Conservation (phyloP, 2,329 filamentous ascomycete genomes). For the Teratosphaeria pseudoeucalypti region DNA sequence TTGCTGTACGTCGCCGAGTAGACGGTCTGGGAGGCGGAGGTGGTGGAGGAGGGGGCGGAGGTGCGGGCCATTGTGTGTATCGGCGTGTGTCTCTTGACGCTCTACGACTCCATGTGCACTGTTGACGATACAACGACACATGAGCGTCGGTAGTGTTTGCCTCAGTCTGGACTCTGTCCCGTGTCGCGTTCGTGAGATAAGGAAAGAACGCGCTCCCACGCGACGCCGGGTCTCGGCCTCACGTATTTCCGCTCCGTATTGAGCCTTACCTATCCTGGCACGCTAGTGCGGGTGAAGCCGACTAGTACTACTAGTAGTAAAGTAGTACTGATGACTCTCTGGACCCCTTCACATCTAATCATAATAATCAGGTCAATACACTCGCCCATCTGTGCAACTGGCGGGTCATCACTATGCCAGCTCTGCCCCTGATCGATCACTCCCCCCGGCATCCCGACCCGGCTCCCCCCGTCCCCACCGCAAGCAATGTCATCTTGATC, state of each 20-base stretch:
- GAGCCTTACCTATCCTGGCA: neutral
- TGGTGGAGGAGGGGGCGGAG: too few relatives aligned
- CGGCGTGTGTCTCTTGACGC: too few relatives aligned
- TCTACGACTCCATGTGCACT: too few relatives aligned
- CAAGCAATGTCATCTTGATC: conserved; percentile 85
- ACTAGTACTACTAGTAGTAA: too few relatives aligned
- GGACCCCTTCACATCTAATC: too few relatives aligned
- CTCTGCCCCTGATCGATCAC: conserved; percentile 47
- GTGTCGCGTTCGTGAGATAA: neutral
- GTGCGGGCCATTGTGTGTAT: neutral
- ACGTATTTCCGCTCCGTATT: too few relatives aligned
- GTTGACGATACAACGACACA: neutral
- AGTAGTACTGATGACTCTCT: too few relatives aligned
- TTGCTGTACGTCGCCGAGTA: conserved; percentile 5
- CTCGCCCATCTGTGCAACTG: neutral
- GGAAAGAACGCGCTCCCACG: neutral
- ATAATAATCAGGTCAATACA: too few relatives aligned
- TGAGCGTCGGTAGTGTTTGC: neutral
- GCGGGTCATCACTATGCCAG: neutral
- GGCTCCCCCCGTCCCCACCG: conserved; percentile 61
- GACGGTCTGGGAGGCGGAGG: neutral
- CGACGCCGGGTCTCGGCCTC: neutral
- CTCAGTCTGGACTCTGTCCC: neutral
- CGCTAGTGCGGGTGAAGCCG: neutral
- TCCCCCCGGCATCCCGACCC: conserved; percentile 77